phyloP scores from a whole-genome alignment of 2,329 filamentous ascomycete genomes.

The Exophiala sideris region DNA sequence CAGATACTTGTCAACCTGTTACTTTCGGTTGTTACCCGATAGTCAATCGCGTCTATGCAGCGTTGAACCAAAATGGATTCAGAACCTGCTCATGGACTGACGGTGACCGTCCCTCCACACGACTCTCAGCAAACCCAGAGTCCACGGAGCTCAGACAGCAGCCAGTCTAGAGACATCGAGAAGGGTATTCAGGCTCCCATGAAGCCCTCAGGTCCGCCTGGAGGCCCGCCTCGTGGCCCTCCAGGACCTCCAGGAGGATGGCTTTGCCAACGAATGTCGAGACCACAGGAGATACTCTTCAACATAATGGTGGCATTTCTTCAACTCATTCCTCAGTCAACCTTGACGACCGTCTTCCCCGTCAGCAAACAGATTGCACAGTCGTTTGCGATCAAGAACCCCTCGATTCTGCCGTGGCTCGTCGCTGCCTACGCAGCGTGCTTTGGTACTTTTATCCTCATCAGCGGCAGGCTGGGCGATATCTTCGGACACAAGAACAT shows the following conservation, averaged over 20 bases:
- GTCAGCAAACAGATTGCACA: conserved; percentile 46
- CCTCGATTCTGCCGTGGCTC: conserved; percentile 35
- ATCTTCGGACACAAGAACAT: conserved; percentile 43
- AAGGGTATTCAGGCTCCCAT: conserved; percentile 1
- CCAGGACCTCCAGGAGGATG: conserved; percentile 24
- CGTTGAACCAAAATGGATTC: not conserved
- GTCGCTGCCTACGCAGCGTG: conserved; percentile 44
- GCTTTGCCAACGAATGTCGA: conserved; percentile 21
- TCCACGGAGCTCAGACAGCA: not conserved
- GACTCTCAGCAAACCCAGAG: not conserved
- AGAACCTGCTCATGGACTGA: conserved; percentile 2
- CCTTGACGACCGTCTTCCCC: conserved; percentile 36
- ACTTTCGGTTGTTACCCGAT: not conserved
- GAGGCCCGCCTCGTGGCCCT: conserved; percentile 1
- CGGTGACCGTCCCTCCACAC: conserved; percentile 5
- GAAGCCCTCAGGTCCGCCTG: conserved; percentile 1
- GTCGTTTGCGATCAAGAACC: conserved; percentile 38
- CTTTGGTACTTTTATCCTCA: conserved; percentile 45
- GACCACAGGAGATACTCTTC: conserved; percentile 33
- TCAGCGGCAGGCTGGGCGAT: conserved; percentile 45
- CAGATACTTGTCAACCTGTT: not conserved
- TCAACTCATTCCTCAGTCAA: conserved; percentile 40
- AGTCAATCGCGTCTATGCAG: not conserved
- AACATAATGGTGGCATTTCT: conserved; percentile 46
- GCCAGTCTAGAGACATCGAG: conserved; percentile 5